Percentiles rank a stretch among this genome's conserved stretches.
Evolutionary conservation across 345 rosid genomes (phyloP).

Genomic region (Corchorus capsularis): DNA sequence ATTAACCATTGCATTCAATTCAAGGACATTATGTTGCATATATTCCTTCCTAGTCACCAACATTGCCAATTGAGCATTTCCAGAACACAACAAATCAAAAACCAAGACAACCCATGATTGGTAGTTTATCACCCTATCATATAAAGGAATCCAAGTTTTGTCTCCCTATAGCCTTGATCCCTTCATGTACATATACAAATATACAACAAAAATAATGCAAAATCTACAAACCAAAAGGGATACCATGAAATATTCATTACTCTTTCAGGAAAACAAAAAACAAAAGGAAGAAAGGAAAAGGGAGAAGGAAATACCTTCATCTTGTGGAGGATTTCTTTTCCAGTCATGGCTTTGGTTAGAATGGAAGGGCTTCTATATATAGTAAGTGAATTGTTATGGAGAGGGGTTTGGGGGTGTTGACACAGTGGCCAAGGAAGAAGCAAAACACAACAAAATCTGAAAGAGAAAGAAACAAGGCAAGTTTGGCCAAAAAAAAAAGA

Average conservation of each 20-base stretch:
- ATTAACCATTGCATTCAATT: too few relatives aligned
- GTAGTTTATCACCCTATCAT: too few relatives aligned
- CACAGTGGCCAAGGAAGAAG: slow-evolving; percentile 8
- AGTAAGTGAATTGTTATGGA: neutral
- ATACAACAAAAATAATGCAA: neutral
- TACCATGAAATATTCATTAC: neutral
- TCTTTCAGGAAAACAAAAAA: neutral
- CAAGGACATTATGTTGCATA: neutral
- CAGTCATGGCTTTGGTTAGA: slow-evolving; percentile 44
- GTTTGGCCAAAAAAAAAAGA: too few relatives aligned
- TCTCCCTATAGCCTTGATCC: neutral
- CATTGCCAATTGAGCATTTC: too few relatives aligned
- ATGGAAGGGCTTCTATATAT: slow-evolving; percentile 5
- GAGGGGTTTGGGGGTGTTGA: neutral
- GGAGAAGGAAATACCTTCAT: slow-evolving; percentile 56
- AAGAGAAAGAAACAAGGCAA: neutral
- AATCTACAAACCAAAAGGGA: neutral
- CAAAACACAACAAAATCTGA: too few relatives aligned
- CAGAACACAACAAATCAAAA: neutral
- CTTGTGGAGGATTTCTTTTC: slow-evolving; percentile 71
- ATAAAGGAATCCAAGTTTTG: too few relatives aligned
- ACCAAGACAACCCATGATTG: neutral
- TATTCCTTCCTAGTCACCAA: neutral
- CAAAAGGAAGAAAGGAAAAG: slow-evolving; percentile 3
- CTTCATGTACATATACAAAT: neutral